Evolutionary conservation across 129 eudicot genomes (phyloP), one percentile per base, ranked within the genome.

Genomic region (Calendula officinalis): DNA sequence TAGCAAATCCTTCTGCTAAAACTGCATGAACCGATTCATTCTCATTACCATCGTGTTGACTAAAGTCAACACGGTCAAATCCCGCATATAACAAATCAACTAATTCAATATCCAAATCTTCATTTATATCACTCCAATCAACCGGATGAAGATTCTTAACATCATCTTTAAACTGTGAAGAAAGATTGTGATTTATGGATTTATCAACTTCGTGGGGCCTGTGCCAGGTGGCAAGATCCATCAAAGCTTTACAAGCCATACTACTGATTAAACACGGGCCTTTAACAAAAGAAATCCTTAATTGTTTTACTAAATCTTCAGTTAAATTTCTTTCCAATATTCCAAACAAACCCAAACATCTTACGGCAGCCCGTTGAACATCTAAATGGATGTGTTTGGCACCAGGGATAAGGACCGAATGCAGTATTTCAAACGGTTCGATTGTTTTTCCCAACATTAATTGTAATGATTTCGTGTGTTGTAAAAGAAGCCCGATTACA

Each of bases 341-440:
- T 43, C 99, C 97, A 69, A 83, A 94, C 65, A 94, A 95, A 44
- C 99, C 99, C n/a, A 94, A 84, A 78, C 99, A 94, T 69, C 95
- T 71, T 14, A 83, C 50, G 48, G 99, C 85, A 77, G 86, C 95
- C 76, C 97, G 82, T 68, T 94, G 96, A 47, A 94, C 96, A 66
- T 94, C 96, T 59, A 89, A 58, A 48, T 89, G 83, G 42, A 84
- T 77, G 72, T 94, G 99, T 76, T 82, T 94, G 13, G 90, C 87
- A 86, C 95, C 97, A 8, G 99, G 94, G 70, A 94, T 84, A 79
- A 94, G 69, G 47, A 94, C 42, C 47, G 92, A 83, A 37, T 77
- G 91, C 43, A 94, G 81, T 59, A 94, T 43, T 64, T 94, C 99
- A 35, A 71, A 67, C 22, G 99, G 88, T 54, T 92, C 95, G n/a